Percentiles rank a stretch among this genome's conserved stretches.
phyloP scores from a whole-genome alignment of 768 basidiomycete genomes.

The Termitomyces bulborhizus region DNA sequence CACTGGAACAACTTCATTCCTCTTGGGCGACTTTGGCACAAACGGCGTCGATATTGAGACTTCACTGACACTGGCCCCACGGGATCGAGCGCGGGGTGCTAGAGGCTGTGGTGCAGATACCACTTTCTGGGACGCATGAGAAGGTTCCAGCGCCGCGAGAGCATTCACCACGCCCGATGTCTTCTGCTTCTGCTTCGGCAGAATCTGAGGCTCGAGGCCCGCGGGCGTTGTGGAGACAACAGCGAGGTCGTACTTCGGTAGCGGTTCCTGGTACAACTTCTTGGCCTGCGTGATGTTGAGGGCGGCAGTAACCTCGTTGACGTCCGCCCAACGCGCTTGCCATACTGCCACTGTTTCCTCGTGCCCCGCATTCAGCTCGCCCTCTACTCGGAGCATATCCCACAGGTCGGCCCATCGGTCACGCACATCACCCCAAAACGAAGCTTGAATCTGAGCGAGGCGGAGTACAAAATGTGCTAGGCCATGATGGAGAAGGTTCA shows the following conservation, averaged over 20 bases:
- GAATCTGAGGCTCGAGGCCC: constrained; percentile 12
- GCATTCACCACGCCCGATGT: constrained; percentile 11
- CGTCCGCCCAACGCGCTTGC: constrained; percentile 62
- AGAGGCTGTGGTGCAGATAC: constrained; percentile 25
- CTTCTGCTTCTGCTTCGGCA: constrained; percentile 4
- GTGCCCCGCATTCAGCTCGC: constrained; percentile 58
- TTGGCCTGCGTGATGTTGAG: constrained; percentile 26
- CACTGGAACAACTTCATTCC: constrained; percentile 6
- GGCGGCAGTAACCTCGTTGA: constrained; percentile 40
- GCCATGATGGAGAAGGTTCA: constrained; percentile 54
- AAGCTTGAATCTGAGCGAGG: constrained; percentile 50
- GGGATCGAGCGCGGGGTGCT: constrained; percentile 16
- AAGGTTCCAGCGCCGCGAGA: constrained; percentile 23
- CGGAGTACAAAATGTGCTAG: constrained; percentile 44
- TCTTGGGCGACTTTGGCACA: constrained; percentile 13
- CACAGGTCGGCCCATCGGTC: constrained; percentile 77
- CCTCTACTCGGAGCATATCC: constrained; percentile 73
- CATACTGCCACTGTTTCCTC: constrained; percentile 71
- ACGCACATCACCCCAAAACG: constrained; percentile 54
- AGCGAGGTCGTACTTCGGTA: constrained; percentile 5
- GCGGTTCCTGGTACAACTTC: constrained; percentile 21
- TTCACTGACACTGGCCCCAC: constrained; percentile 20
- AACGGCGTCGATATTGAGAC: constrained; percentile 3
- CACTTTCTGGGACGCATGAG: constrained; percentile 12
- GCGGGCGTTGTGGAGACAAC: not conserved